These are phyloP conservation scores for Argentina anserina DNA, from an alignment of 306 rosid genomes.

Conservation along the genomic window DNA sequence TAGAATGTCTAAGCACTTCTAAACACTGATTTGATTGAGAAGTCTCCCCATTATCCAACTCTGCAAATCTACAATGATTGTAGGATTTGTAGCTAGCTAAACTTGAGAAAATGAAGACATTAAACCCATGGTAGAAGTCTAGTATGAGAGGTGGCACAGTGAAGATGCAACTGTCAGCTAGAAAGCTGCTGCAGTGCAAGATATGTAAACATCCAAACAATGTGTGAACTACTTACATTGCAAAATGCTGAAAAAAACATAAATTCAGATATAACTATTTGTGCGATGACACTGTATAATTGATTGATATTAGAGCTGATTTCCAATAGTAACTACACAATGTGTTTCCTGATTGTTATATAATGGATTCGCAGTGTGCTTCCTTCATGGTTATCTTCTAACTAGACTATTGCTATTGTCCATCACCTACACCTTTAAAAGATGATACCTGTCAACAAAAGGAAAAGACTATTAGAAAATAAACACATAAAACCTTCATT, in stretches of 20 bases:
- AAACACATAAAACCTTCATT: no score
- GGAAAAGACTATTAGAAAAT: background rate
- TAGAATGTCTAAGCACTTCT: no score
- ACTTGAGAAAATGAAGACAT: no score
- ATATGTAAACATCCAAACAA: no score
- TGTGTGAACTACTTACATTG: background rate
- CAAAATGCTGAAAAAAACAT: background rate
- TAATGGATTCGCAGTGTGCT: background rate
- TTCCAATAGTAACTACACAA: background rate
- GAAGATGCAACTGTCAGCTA: no score
- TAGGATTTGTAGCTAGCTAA: no score
- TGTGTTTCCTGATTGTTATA: background rate
- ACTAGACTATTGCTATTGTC: background rate
- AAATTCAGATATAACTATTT: background rate
- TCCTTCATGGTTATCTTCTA: background rate
- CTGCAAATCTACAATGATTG: no score
- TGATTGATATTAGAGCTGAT: background rate
- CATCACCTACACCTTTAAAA: background rate
- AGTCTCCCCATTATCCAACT: no score
- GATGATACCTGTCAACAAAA: background rate
- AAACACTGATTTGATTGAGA: no score
- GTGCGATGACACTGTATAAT: background rate
- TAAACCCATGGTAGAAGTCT: no score
- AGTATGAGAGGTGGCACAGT: no score
- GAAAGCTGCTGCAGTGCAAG: no score